Evolutionary conservation across 768 basidiomycete genomes (phyloP), one percentile per base, ranked within the genome.

Genomic region (Psilocybe tampanensis): DNA sequence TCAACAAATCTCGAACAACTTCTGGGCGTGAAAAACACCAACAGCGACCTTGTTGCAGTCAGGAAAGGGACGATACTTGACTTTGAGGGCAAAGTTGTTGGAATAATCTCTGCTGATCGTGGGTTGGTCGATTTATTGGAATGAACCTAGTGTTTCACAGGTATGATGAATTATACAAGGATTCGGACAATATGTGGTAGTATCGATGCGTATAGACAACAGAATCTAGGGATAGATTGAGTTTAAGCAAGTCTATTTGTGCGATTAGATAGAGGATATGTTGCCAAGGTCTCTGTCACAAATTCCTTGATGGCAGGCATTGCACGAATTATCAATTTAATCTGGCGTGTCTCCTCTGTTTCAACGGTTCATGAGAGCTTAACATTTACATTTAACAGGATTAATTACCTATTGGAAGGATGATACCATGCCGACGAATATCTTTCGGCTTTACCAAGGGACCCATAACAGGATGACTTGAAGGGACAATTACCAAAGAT

Each of bases 401-500:
- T 54, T 29, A 4, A 29, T 5, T 64, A 91, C 92, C 84, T 6
- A 89, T 82, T 33, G 81, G 76, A 39, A 85, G 70, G 18, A 94
- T 72, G 52, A 77, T 77, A 6, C 90, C 90, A 58, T 94, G 86
- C 60, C 84, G 80, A 64, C 82, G 84, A 39, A 84, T 66, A 45
- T 80, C 77, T 56, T 74, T 80, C 1, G 70, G 62, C 64, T 72
- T 75, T 22, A 72, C 63, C 11, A 73, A 65, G 13, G 76, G 76
- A n/a, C 72, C 70, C 52, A 79, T 72, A 15, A 84, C 76, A 1
- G 76, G 78, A 68, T 94, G 90, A 11, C 75, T 79, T 9, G 78
- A 66, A 6, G 94, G 89, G 17, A 93, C 74, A 52, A 90, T 80
- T 29, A 93, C 81, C 32, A 86, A 74, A 0, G 92, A 93, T 59